phyloP scores from a whole-genome alignment of 78 protist species.

The Diacronema lutheri region DNA sequence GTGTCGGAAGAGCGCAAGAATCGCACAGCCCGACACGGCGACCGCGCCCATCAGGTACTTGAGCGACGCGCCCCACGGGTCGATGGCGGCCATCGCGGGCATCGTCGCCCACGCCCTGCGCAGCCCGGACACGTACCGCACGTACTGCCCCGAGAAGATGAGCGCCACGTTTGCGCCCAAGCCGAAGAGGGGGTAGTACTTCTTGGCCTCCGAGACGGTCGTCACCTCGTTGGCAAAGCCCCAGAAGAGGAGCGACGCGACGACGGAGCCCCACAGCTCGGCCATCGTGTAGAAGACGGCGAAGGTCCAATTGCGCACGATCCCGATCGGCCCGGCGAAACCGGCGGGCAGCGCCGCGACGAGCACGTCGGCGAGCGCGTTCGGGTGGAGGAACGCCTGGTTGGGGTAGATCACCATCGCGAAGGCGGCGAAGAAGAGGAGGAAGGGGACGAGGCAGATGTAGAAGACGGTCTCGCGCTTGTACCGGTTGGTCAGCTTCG shows the following conservation, averaged over 20 bases:
- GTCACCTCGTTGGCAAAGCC: conserved; percentile 20
- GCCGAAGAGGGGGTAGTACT: conserved; percentile 28
- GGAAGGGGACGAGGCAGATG: not conserved
- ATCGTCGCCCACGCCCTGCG: not conserved
- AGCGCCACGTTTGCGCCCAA: conserved; percentile 11
- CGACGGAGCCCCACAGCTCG: conserved; percentile 14
- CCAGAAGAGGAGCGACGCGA: conserved; percentile 14
- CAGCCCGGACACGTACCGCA: not conserved
- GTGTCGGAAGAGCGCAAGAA: not conserved
- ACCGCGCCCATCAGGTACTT: not conserved
- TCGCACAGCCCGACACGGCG: not conserved
- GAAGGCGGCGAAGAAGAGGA: conserved; percentile 1
- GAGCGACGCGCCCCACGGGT: conserved; percentile 7
- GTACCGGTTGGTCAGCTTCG: not conserved
- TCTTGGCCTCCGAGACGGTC: conserved; percentile 11
- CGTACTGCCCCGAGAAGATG: conserved; percentile 12
- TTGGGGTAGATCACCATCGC: not conserved
- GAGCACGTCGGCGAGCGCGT: not conserved
- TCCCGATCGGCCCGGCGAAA: conserved; percentile 18
- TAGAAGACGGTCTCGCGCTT: not conserved
- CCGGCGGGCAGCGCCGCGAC: not conserved
- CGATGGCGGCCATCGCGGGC: not conserved
- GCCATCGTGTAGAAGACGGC: conserved; percentile 7
- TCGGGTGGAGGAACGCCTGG: not conserved
- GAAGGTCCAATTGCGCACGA: not conserved